These are phyloP conservation scores for Golubevia pallescens DNA, from an alignment of 1,284 basidiomycete genomes.

Conservation along the genomic window DNA sequence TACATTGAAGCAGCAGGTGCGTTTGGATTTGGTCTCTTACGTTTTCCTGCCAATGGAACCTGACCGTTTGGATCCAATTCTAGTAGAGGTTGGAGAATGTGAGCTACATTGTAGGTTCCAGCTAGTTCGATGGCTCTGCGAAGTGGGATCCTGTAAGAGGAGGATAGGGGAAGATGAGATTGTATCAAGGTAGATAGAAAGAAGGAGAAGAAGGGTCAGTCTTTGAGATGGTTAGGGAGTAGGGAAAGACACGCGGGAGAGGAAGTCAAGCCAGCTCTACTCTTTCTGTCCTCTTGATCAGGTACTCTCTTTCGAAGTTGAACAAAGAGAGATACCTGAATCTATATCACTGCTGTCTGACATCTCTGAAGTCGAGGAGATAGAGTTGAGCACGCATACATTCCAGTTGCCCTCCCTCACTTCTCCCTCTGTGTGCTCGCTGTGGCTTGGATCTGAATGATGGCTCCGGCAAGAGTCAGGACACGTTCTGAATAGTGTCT, in stretches of 20 bases:
- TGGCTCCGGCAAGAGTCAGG: no score
- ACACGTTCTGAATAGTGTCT: no score
- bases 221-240: no score
- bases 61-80: constrained; percentile 57
- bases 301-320: not conserved
- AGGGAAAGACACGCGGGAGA: no score
- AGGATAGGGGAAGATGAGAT: not conserved
- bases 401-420: no score
- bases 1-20: constrained; percentile 20
- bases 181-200: not conserved
- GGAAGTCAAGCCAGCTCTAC: no score
- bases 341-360: no score
- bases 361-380: no score
- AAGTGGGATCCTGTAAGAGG: constrained; percentile 39
- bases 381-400: no score
- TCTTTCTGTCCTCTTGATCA: no score
- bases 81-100: constrained; percentile 56
- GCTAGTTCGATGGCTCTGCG: constrained; percentile 55
- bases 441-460: no score
- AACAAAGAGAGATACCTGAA: not conserved
- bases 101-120: constrained; percentile 56
- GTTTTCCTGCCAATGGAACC: constrained; percentile 24
- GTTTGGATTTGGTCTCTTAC: constrained; percentile 32
- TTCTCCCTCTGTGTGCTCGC: no score
- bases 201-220: not conserved